These are phyloP conservation scores for Tolypocladium ovalisporum DNA, from an alignment of 2,329 filamentous ascomycete species.

Conservation along the genomic window DNA sequence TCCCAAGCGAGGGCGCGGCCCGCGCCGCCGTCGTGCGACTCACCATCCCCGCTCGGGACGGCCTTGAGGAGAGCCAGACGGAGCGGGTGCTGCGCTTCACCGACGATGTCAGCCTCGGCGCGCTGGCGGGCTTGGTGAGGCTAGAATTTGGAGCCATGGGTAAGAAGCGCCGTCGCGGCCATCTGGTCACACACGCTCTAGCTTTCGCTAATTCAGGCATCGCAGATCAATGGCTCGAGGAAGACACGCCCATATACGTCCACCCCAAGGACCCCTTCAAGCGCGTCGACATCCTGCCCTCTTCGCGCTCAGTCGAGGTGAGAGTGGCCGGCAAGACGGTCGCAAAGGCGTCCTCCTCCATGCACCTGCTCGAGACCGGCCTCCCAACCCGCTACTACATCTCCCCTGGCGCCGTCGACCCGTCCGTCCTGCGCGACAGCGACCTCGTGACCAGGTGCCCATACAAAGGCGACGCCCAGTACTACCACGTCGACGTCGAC, in stretches of 20 bases:
- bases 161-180: conserved; percentile 4
- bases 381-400: conserved; percentile 50
- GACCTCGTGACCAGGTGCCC: conserved; percentile 47
- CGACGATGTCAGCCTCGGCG: conserved; percentile 23
- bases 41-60: conserved; percentile 13
- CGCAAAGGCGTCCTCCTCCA: conserved; percentile 30
- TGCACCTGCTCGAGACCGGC: conserved; percentile 51
- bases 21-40: conserved; percentile 19
- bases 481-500: conserved; percentile 43
- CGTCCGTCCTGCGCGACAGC: conserved; percentile 34
- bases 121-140: conserved; percentile 19
- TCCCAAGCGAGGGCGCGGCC: conserved; percentile 13
- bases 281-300: conserved; percentile 49
- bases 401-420: conserved; percentile 38
- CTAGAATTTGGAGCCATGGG: conserved; percentile 24
- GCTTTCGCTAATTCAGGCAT: neutral
- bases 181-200: too few relatives aligned
- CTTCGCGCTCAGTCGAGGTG: conserved; percentile 40
- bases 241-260: conserved; percentile 46
- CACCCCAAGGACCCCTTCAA: conserved; percentile 61
- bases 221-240: conserved; percentile 35
- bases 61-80: conserved; percentile 13
- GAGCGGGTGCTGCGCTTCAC: conserved; percentile 27
- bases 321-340: conserved; percentile 33
- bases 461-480: conserved; percentile 56